phyloP scores from a whole-genome alignment of 345 rosid genomes.

The Atalantia buxifolia region DNA sequence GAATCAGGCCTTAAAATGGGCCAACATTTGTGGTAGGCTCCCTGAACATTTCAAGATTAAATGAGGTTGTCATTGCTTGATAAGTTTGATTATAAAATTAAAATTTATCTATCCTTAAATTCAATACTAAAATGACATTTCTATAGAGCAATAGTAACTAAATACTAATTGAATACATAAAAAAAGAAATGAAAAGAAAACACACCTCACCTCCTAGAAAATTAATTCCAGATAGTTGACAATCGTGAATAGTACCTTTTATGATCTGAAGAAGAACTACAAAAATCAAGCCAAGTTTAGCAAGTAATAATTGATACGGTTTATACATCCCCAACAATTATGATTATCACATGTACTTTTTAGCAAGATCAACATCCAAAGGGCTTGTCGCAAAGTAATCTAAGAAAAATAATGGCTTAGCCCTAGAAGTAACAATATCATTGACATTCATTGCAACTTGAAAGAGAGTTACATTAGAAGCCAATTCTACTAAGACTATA shows the following conservation, averaged over 20 bases:
- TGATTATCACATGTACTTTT: slow-evolving; percentile 39
- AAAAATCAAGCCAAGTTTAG: background rate
- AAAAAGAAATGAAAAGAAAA: too few species aligned
- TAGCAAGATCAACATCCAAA: slow-evolving; percentile 89
- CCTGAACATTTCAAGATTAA: background rate
- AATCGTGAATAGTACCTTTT: slow-evolving; percentile 87
- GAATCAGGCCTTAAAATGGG: background rate
- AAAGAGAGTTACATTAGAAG: slow-evolving; percentile 3
- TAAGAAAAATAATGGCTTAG: slow-evolving; percentile 85
- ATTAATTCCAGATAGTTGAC: slow-evolving; percentile 73
- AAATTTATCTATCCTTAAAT: background rate
- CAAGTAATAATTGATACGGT: background rate
- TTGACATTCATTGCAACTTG: slow-evolving; percentile 98
- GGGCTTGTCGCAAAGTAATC: slow-evolving; percentile 92
- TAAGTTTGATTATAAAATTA: background rate
- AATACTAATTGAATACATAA: background rate
- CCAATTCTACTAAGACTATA: slow-evolving; percentile 5
- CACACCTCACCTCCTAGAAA: slow-evolving; percentile 94
- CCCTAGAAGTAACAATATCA: slow-evolving; percentile 92
- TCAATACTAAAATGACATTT: background rate
- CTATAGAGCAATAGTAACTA: too few species aligned
- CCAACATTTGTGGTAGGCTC: background rate
- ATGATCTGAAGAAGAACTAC: slow-evolving; percentile 46
- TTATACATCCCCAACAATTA: background rate
- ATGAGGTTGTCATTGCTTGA: background rate